A percentile compares a stretch with the other conserved stretches of the same genome.
Conservation (phyloP, 768 basidiomycete genomes). For the Auriscalpium microsporum region DNA sequence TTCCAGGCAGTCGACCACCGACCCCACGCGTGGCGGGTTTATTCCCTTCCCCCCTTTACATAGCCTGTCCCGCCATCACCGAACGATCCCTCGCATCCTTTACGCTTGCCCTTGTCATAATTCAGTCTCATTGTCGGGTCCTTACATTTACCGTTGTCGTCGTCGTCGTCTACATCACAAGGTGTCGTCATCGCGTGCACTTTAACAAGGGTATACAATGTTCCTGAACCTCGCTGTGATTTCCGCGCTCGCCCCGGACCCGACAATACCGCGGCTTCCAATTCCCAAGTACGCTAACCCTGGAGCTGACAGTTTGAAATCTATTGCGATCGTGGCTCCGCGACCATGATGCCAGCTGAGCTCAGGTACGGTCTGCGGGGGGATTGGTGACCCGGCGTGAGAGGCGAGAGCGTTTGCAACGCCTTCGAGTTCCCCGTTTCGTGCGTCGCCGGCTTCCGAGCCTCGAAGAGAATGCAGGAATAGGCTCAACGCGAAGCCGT, state of each 20-base stretch:
- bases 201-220: slow-evolving; percentile 8
- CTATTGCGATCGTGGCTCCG: too few relatives aligned
- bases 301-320: too few relatives aligned
- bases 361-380: too few relatives aligned
- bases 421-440: too few relatives aligned
- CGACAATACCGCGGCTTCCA: too few relatives aligned
- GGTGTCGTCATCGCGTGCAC: too few relatives aligned
- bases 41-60: slow-evolving; percentile 5
- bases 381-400: too few relatives aligned
- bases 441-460: too few relatives aligned
- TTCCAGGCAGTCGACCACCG: slow-evolving; percentile 28
- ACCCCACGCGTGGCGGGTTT: slow-evolving; percentile 26
- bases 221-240: slow-evolving; percentile 11
- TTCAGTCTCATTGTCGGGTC: slow-evolving; percentile 13
- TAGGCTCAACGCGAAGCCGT: background rate
- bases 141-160: slow-evolving; percentile 12
- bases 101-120: slow-evolving; percentile 10
- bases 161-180: background rate
- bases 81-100: slow-evolving; percentile 17
- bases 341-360: too few relatives aligned
- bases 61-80: slow-evolving; percentile 12
- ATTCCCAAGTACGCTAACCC: too few relatives aligned
- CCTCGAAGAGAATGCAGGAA: too few relatives aligned
- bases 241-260: background rate
- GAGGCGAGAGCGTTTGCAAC: too few relatives aligned